Base-by-base conservation (phyloP, 768 basidiomycete genomes). In the Cystobasidium tubakii region DNA sequence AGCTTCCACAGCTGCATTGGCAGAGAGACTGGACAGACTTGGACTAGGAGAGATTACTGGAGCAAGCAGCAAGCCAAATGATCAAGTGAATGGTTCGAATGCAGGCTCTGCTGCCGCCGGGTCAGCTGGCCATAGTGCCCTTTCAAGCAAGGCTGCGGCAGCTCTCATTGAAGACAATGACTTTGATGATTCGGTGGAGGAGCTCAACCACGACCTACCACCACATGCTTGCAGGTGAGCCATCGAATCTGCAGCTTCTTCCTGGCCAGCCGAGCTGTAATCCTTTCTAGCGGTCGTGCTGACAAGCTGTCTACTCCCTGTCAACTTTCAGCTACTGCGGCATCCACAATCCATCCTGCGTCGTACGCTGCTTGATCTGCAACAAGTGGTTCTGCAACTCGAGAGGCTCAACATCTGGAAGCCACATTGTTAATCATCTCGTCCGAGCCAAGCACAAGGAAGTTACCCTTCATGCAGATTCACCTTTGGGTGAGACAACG, bases 361-460 rank as follows among this genome's bases (percentile, higher is more conserved):
- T 99, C 29, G 96, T 98, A 75, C 96, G 95, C 82, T 95, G 92
- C 78, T 85, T 93, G 62, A 80, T 94, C 62, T 95, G 92, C 79
- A 86, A 88, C 23, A 94, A 94, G 81, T 95, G 92, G 92, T 99
- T 99, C 81, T 99, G 96, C 84, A 99, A 99, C 81, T 95, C 95
- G 13, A 87, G 96, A 36, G 94, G 94, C 72, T 96, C 96, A 79
- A 96, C 94, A 3, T 96, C 94, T 0, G 78, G 76, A 29, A 98
- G 95, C 0, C 96, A 99, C 81, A 98, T 99, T 78, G 95, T 99
- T 77, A 97, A 97, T 82, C 96, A 99, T 83, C 87, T 99, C 74
- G 96, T 99, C 62, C 92, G 95, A 79, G 94, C 96, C 34, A 97
- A 97, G 83, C 96, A 99, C 84, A 97, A 97, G 83, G 96, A 99